These are phyloP conservation scores for Neopestalotiopsis clavispora DNA, from an alignment of 2,329 filamentous ascomycete species.

Conservation along the genomic window DNA sequence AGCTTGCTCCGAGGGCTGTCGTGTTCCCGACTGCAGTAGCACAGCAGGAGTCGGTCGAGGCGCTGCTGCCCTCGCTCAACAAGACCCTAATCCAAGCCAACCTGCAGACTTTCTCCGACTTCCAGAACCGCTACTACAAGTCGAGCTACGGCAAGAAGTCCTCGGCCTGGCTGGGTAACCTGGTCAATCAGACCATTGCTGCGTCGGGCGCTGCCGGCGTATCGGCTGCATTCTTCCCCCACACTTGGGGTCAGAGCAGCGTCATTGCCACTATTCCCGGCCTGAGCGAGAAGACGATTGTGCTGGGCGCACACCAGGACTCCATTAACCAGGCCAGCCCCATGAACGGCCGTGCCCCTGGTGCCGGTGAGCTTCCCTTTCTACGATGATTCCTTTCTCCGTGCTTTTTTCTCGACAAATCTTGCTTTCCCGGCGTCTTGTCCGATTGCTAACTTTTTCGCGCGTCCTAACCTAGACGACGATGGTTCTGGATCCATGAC, in stretches of 20 bases:
- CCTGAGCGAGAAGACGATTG: constrained; percentile 72
- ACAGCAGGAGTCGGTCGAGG: constrained; percentile 61
- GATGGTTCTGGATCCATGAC: constrained; percentile 80
- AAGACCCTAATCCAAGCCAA: constrained; percentile 70
- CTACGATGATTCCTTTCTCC: not conserved
- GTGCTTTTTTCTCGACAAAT: too few species aligned
- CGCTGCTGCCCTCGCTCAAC: constrained; percentile 62
- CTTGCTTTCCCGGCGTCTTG: too few species aligned
- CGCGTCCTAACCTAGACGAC: constrained; percentile 56
- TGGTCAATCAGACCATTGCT: constrained; percentile 66
- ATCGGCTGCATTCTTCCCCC: constrained; percentile 67
- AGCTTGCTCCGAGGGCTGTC: constrained; percentile 41
- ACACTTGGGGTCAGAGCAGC: constrained; percentile 76
- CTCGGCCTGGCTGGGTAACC: constrained; percentile 73
- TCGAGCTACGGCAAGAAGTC: constrained; percentile 71
- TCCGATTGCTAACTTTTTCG: not conserved
- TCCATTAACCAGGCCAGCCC: constrained; percentile 79
- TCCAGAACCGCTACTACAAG: constrained; percentile 72
- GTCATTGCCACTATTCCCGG: constrained; percentile 84
- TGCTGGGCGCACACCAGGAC: constrained; percentile 81
- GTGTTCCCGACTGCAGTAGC: constrained; percentile 62
- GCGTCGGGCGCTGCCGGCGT: constrained; percentile 66
- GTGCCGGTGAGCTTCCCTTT: constrained; percentile 45
- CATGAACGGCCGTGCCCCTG: constrained; percentile 72
- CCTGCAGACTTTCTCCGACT: constrained; percentile 68